These are phyloP conservation scores for Trichoderma breve DNA, from an alignment of 2,329 filamentous ascomycete species.

Conservation along the genomic window DNA sequence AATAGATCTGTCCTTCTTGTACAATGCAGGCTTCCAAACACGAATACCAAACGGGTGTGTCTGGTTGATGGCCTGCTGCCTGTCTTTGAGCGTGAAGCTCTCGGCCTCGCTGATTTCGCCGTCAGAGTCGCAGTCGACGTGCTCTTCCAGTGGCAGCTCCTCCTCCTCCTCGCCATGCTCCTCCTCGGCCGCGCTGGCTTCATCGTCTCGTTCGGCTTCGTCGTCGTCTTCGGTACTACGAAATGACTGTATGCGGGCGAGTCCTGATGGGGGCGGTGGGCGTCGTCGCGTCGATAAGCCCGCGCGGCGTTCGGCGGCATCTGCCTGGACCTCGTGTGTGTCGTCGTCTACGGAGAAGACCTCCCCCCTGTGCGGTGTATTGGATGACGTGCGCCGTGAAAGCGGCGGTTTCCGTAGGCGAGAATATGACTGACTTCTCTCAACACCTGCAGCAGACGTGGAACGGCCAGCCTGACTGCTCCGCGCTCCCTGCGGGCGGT, in stretches of 20 bases:
- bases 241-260: conserved; percentile 45
- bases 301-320: conserved; percentile 52
- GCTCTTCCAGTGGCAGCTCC: conserved; percentile 46
- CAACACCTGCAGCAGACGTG: conserved; percentile 39
- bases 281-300: conserved; percentile 36
- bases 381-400: conserved; percentile 72
- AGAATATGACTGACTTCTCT: conserved; percentile 47
- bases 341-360: conserved; percentile 93
- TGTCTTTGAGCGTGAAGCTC: conserved; percentile 95
- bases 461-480: conserved; percentile 37
- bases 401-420: conserved; percentile 71
- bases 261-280: conserved; percentile 32
- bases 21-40: conserved; percentile 97
- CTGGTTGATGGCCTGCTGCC: conserved; percentile 96
- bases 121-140: conserved; percentile 63
- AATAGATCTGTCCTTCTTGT: conserved; percentile 96
- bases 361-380: conserved; percentile 74
- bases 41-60: conserved; percentile 98
- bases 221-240: conserved; percentile 26
- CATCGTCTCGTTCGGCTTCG: conserved; percentile 22
- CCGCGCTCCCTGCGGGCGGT: conserved; percentile 35
- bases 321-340: conserved; percentile 72
- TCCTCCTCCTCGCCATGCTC: conserved; percentile 40
- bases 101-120: conserved; percentile 83
- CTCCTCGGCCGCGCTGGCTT: conserved; percentile 25